These are phyloP conservation scores for Phytophthora capsici DNA, from an alignment of 352 stramenopile species.

Conservation along the genomic window DNA sequence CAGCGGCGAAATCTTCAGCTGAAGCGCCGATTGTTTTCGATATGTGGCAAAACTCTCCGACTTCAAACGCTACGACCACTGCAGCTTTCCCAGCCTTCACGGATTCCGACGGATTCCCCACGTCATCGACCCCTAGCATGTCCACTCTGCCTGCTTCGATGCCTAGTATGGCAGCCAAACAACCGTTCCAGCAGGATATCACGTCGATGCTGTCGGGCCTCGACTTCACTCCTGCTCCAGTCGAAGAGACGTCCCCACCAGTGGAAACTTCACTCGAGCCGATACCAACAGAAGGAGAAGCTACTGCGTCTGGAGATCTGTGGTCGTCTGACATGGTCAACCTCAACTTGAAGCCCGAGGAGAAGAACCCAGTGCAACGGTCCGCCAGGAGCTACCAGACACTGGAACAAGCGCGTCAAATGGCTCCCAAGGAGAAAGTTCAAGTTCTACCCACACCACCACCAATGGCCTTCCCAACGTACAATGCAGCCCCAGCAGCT, in stretches of 20 bases:
- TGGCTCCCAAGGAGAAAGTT: constrained; percentile 68
- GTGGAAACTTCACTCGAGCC: constrained; percentile 24
- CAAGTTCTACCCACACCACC: constrained; percentile 58
- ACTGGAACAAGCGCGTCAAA: constrained; percentile 70
- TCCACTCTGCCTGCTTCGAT: constrained; percentile 14
- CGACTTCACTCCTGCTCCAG: constrained; percentile 68
- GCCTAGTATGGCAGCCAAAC: constrained; percentile 6
- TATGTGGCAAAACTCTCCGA: constrained; percentile 33
- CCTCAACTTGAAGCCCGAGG: constrained; percentile 66
- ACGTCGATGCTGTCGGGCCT: constrained; percentile 79
- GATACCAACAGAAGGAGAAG: constrained; percentile 35
- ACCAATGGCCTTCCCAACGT: constrained; percentile 34
- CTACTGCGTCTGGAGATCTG: constrained; percentile 47
- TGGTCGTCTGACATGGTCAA: constrained; percentile 82
- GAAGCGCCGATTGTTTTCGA: constrained; percentile 26
- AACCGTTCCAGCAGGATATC: constrained; percentile 56
- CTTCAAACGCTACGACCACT: constrained; percentile 5
- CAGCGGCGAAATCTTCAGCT: constrained; percentile 27
- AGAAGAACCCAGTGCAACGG: constrained; percentile 57
- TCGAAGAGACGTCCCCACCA: constrained; percentile 33
- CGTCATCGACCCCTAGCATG: constrained; percentile 10
- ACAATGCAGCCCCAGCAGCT: constrained; percentile 21
- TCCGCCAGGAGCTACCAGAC: constrained; percentile 67
- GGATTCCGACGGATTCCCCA: constrained; percentile 31
- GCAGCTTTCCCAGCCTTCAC: constrained; percentile 35